Evolutionary conservation across 2,329 filamentous ascomycete species (phyloP), one percentile per base, ranked within the genome.

Genomic region (Botrytis galanthina): DNA sequence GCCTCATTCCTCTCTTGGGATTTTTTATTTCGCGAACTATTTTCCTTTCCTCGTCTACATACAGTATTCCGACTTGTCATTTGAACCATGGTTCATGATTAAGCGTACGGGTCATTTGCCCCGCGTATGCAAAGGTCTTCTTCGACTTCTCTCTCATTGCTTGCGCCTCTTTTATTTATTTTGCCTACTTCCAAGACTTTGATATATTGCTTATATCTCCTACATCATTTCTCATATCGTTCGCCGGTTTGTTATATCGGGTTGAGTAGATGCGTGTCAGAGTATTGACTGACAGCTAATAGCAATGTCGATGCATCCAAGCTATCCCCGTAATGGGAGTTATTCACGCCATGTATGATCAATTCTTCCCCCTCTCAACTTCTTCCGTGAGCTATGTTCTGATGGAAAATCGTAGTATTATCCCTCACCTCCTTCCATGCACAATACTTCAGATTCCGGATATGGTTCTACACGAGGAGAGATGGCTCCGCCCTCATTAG

Each of bases 221-320:
- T 72, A 75, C 44, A 59, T 60, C 70, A 70, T 48, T 70, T 73
- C 72, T 71, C 63, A 22, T 54, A 62, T 70, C 70, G 62, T 61
- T 51, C 37, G 64, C 60, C 62, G 75, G 76, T 78, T 78, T 74
- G 73, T 73, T 63, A 32, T 72, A 71, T 54, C 71, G 22, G 32
- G 70, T 74, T 66, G 60, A 62, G 54, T 62, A 48, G 71, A 62
- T 64, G 20, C 35, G 54, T 3, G 37, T 66, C 57, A 51, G 51
- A 46, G 70, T 22, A 62, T 42, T 5, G 66, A 60, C 75, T 78
- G 76, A 77, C 71, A 42, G 14, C 32, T 70, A 68, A 61, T 64
- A 77, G 77, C 72, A 67, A 80, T 80, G 79, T 72, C 78, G 70
- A 76, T 71, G 70, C 76, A 77, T 61, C 76, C 75, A 62, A 79